phyloP scores from a whole-genome alignment of 2,329 filamentous ascomycete species.

The Chrysoporthe austroafricana region DNA sequence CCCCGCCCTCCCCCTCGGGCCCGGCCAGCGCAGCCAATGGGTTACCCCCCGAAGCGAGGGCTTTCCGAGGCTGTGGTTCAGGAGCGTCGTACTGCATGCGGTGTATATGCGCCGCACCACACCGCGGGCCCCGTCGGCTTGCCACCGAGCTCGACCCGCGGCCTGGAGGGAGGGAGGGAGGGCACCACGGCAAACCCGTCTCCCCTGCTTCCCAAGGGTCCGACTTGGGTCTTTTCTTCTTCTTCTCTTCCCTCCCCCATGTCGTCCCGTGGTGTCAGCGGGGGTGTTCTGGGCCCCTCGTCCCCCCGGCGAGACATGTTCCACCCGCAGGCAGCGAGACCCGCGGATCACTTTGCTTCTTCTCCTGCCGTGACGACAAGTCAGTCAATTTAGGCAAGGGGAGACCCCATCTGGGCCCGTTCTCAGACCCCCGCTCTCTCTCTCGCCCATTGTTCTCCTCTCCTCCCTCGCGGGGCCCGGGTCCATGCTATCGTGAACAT shows the following conservation, averaged over 20 bases:
- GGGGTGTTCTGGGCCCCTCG: not conserved
- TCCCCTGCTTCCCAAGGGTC: not conserved
- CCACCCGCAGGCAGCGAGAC: not conserved
- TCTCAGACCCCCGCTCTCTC: too few relatives aligned
- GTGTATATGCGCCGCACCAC: not conserved
- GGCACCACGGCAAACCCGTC: not conserved
- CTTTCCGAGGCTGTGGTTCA: constrained; percentile 25
- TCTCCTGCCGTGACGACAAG: not conserved
- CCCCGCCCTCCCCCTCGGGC: not conserved
- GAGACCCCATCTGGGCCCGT: too few relatives aligned
- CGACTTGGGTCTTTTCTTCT: not conserved
- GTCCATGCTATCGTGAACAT: not conserved
- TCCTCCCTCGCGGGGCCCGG: not conserved
- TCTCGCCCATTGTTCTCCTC: too few relatives aligned
- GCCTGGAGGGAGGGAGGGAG: not conserved
- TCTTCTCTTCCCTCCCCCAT: not conserved
- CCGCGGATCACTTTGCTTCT: not conserved
- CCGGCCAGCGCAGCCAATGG: constrained; percentile 21
- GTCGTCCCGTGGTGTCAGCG: not conserved
- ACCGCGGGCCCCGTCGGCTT: not conserved
- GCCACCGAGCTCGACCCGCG: too few relatives aligned
- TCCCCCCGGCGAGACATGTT: constrained; percentile 1
- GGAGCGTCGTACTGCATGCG: constrained; percentile 18
- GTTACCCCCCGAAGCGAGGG: constrained; percentile 22
- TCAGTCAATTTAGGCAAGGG: not conserved